Evolutionary conservation across 805 yeast species (phyloP).

Genomic region (Suhomyces sp.): DNA sequence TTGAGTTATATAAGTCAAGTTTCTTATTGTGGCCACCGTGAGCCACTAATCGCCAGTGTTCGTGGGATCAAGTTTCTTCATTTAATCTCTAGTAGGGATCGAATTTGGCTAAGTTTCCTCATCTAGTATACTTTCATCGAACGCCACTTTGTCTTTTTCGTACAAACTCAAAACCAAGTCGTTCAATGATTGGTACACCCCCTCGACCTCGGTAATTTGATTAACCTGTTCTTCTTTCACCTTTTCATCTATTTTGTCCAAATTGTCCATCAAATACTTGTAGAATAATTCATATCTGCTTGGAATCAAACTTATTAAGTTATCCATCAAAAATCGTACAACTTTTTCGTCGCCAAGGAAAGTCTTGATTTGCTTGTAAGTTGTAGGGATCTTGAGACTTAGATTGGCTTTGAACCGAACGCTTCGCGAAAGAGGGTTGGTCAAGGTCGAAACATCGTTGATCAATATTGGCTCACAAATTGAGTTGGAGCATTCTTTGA

Average conservation of each 20-base stretch:
- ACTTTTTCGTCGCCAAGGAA: constrained; percentile 56
- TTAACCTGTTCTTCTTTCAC: constrained; percentile 21
- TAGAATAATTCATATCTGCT: constrained; percentile 57
- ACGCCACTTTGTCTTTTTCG: constrained; percentile 19
- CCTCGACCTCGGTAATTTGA: constrained; percentile 63
- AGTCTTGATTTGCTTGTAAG: constrained; percentile 48
- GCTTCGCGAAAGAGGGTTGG: constrained; percentile 28
- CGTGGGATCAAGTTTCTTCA: too few relatives aligned
- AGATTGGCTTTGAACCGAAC: constrained; percentile 48
- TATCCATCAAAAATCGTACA: constrained; percentile 27
- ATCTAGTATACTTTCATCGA: constrained; percentile 26
- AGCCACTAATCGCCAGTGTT: too few relatives aligned
- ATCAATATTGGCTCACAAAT: constrained; percentile 45
- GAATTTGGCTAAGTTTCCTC: too few relatives aligned
- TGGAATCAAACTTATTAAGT: constrained; percentile 47
- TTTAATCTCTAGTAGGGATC: too few relatives aligned
- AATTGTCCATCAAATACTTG: constrained; percentile 24
- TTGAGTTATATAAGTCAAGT: too few relatives aligned
- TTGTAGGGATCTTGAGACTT: constrained; percentile 52
- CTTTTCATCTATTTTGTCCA: constrained; percentile 19
- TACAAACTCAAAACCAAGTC: constrained; percentile 27
- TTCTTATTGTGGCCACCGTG: too few relatives aligned
- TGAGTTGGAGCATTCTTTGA: constrained; percentile 45
- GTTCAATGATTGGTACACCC: constrained; percentile 49
- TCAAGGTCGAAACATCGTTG: constrained; percentile 15